Evolutionary conservation across 345 rosid genomes (phyloP).

Genomic region (Linum tenue): DNA sequence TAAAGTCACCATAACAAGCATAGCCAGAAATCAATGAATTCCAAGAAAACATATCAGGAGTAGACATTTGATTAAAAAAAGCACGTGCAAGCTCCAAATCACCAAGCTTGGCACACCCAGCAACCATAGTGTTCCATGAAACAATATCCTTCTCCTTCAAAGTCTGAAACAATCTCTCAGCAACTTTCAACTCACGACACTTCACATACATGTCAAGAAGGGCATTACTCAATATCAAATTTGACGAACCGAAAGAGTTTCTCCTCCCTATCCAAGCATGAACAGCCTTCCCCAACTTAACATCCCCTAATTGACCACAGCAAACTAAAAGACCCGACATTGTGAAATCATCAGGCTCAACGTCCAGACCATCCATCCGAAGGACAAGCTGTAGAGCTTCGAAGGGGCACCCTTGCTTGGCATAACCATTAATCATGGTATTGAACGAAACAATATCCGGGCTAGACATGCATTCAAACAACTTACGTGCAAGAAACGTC

Average conservation of each 20-base stretch:
- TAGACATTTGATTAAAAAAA: conserved; percentile 16
- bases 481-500: conserved; percentile 5
- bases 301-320: conserved; percentile 14
- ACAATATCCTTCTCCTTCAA: conserved; percentile 22
- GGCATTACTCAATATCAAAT: conserved; percentile 19
- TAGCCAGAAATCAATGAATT: conserved; percentile 20
- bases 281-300: conserved; percentile 14
- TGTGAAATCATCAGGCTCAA: conserved; percentile 19
- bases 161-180: conserved; percentile 26
- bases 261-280: conserved; percentile 22
- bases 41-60: conserved; percentile 18
- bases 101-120: conserved; percentile 17
- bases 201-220: conserved; percentile 34
- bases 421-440: conserved; percentile 9
- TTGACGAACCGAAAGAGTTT: conserved; percentile 9
- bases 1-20: conserved; percentile 11
- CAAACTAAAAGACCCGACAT: conserved; percentile 17
- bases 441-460: conserved; percentile 19
- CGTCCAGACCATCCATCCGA: conserved; percentile 11
- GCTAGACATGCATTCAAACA: conserved; percentile 8
- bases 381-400: conserved; percentile 12
- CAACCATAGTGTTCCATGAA: conserved; percentile 21
- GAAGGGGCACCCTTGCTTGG: conserved; percentile 13
- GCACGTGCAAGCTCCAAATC: conserved; percentile 10
- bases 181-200: conserved; percentile 31